Percentiles rank a stretch among this genome's conserved stretches.
Evolutionary conservation across 169 alveolate species (phyloP).

Genomic region (Eimeria zaria): DNA sequence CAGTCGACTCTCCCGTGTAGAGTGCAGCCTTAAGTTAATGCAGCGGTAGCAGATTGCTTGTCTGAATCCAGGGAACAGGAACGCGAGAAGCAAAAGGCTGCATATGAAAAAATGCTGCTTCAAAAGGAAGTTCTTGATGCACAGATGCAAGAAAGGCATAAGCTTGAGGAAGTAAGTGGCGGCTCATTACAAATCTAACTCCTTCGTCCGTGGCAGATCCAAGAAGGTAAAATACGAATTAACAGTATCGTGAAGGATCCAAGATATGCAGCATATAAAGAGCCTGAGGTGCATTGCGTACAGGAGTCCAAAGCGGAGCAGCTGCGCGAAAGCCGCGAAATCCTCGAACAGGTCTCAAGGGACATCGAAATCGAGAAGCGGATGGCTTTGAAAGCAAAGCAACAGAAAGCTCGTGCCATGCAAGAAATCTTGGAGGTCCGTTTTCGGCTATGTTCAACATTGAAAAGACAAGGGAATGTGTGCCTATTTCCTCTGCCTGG

Average conservation of each 20-base stretch:
- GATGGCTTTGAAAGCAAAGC: constrained; percentile 48
- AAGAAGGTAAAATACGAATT: not conserved
- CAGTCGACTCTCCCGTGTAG: not conserved
- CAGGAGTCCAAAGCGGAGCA: constrained; percentile 73
- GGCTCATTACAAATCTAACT: not conserved
- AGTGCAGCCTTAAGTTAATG: not conserved
- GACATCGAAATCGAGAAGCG: constrained; percentile 58
- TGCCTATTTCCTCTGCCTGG: not conserved
- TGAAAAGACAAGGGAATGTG: not conserved
- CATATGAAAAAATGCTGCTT: constrained; percentile 60
- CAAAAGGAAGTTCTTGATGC: constrained; percentile 78
- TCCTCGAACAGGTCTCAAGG: constrained; percentile 66
- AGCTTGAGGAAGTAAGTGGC: constrained; percentile 62
- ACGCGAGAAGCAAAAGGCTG: constrained; percentile 37
- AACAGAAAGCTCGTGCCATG: constrained; percentile 74
- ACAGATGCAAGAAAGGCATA: constrained; percentile 70
- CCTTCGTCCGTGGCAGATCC: not conserved
- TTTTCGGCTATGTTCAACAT: not conserved
- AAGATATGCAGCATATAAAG: not conserved
- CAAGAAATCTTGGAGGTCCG: constrained; percentile 72
- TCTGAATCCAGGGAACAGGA: constrained; percentile 50
- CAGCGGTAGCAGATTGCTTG: not conserved
- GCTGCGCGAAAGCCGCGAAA: constrained; percentile 62
- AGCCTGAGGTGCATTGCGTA: not conserved
- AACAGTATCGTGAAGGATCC: not conserved